Conservation (phyloP, 164 flowering plant genomes). For the Protea cynaroides region DNA sequence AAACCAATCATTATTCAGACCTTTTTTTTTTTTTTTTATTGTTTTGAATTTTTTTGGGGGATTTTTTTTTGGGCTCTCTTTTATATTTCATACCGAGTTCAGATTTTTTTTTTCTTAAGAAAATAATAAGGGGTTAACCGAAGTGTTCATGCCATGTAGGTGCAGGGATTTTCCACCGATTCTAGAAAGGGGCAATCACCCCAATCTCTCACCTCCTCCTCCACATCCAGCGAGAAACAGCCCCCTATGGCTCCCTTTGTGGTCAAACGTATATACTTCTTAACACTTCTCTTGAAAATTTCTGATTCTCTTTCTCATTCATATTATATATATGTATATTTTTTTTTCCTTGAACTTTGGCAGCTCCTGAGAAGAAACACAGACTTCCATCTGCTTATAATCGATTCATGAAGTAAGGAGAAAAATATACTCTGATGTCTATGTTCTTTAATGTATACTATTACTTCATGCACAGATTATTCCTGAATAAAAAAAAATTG, state of each 20-base stretch:
- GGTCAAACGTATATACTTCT: conserved; percentile 55
- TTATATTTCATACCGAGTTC: too few relatives aligned
- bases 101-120: too few relatives aligned
- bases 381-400: conserved; percentile 95
- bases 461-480: too few relatives aligned
- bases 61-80: background rate
- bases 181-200: conserved; percentile 33
- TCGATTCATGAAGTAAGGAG: conserved; percentile 80
- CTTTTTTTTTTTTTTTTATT: too few relatives aligned
- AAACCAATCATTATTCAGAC: too few relatives aligned
- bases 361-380: conserved; percentile 95
- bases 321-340: background rate
- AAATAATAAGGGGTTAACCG: background rate
- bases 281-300: background rate
- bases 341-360: conserved; percentile 6
- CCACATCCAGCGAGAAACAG: conserved; percentile 39
- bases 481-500: too few relatives aligned
- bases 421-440: background rate
- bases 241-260: conserved; percentile 67
- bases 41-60: too few relatives aligned
- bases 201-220: conserved; percentile 30
- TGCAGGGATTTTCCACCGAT: conserved; percentile 37
- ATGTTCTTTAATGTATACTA: too few relatives aligned
- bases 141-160: conserved; percentile 15
- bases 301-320: conserved; percentile 1